Percentiles rank a stretch among this genome's conserved stretches.
These are phyloP conservation scores for Pseudomassariella vexata DNA, from an alignment of 2,329 filamentous ascomycete species.

Conservation along the genomic window DNA sequence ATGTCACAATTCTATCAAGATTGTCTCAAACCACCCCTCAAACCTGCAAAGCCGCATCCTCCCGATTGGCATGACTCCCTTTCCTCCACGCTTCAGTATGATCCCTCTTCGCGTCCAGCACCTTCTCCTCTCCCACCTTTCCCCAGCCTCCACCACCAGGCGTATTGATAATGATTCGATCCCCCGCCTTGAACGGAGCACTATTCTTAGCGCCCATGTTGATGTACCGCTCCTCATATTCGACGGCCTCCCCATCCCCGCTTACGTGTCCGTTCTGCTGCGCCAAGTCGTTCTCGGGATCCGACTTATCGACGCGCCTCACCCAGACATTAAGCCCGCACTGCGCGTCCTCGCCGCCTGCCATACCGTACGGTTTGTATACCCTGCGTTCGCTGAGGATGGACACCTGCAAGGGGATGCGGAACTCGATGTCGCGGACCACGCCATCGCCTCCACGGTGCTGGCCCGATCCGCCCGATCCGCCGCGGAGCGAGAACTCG, in stretches of 20 bases:
- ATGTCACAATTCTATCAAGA: too few relatives aligned
- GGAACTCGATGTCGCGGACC: slow-evolving; percentile 67
- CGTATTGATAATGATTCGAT: slow-evolving; percentile 71
- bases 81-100: slow-evolving; percentile 46
- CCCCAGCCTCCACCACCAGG: slow-evolving; percentile 80
- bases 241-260: slow-evolving; percentile 25
- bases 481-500: slow-evolving; percentile 56
- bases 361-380: slow-evolving; percentile 72
- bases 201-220: slow-evolving; percentile 78
- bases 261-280: slow-evolving; percentile 12
- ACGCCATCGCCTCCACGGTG: slow-evolving; percentile 65
- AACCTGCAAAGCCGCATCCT: slow-evolving; percentile 53
- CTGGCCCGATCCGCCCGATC: slow-evolving; percentile 55
- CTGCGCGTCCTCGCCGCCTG: slow-evolving; percentile 72
- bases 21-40: slow-evolving; percentile 11
- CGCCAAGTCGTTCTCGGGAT: slow-evolving; percentile 34
- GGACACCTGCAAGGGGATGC: slow-evolving; percentile 63
- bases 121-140: slow-evolving; percentile 49
- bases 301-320: slow-evolving; percentile 57
- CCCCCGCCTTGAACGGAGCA: slow-evolving; percentile 68
- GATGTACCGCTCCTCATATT: slow-evolving; percentile 56
- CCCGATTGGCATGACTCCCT: slow-evolving; percentile 50
- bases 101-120: slow-evolving; percentile 47
- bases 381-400: slow-evolving; percentile 70
- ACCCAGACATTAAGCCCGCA: slow-evolving; percentile 88